Percentiles rank a stretch among this genome's conserved stretches.
Evolutionary conservation across 1,284 basidiomycete species (phyloP).

Genomic region (Thecaphora frezii): DNA sequence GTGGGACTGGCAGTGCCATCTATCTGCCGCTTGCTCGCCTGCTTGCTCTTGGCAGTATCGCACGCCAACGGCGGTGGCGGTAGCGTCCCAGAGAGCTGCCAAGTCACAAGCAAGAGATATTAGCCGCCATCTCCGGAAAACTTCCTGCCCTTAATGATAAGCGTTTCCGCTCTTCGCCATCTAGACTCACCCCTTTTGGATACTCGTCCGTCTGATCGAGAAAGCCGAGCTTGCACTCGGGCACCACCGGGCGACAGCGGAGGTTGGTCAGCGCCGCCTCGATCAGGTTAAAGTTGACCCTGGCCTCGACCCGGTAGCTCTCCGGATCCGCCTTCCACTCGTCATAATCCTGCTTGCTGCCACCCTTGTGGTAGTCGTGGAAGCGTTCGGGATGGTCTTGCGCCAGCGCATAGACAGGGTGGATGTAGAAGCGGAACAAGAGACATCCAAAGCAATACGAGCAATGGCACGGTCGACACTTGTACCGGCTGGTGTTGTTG

Average conservation of each 20-base stretch:
- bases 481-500: conserved; percentile 18
- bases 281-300: conserved; percentile 27
- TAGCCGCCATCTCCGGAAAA: too few relatives aligned
- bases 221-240: conserved; percentile 23
- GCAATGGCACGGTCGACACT: conserved; percentile 25
- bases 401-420: conserved; percentile 29
- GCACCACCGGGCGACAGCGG: conserved; percentile 13
- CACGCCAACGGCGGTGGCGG: background rate
- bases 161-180: conserved; percentile 1
- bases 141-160: background rate
- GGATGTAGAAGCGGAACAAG: conserved; percentile 22
- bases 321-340: conserved; percentile 30
- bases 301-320: conserved; percentile 14
- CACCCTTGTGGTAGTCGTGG: conserved; percentile 20
- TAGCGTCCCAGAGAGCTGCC: background rate
- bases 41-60: background rate
- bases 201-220: conserved; percentile 17
- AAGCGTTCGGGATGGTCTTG: conserved; percentile 16
- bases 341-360: conserved; percentile 26
- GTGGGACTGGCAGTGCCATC: background rate
- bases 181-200: conserved; percentile 15
- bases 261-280: conserved; percentile 25
- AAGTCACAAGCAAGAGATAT: too few relatives aligned
- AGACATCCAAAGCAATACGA: conserved; percentile 34
- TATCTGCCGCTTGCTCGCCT: background rate